phyloP scores from a whole-genome alignment of 495 filamentous ascomycete species.

The Diplogelasinospora grovesii region DNA sequence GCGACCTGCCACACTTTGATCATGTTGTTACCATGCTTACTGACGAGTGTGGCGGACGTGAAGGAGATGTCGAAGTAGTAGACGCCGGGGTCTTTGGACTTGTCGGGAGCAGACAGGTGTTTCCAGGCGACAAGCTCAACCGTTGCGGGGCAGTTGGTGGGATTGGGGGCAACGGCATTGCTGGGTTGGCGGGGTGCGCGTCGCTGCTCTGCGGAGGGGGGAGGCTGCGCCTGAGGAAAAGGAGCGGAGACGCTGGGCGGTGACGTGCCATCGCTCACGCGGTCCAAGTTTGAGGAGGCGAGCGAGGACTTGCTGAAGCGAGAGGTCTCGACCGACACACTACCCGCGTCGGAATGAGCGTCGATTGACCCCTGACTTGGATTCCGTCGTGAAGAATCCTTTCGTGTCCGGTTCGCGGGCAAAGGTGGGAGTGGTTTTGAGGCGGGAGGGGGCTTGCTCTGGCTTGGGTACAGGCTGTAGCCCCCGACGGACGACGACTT shows the following conservation, averaged over 20 bases:
- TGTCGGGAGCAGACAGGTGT: conserved; percentile 10
- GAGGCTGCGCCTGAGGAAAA: conserved; percentile 3
- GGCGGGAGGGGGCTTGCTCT: conserved; percentile 20
- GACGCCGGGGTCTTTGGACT: conserved; percentile 22
- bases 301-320: conserved; percentile 13
- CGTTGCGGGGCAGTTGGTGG: background rate
- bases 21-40: conserved; percentile 33
- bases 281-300: conserved; percentile 6
- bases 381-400: conserved; percentile 13
- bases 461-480: conserved; percentile 22
- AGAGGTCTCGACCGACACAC: conserved; percentile 13
- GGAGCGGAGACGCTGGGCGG: no score
- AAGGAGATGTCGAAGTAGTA: conserved; percentile 25
- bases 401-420: no score
- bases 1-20: conserved; percentile 30
- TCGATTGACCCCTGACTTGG: conserved; percentile 16
- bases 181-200: background rate
- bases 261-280: conserved; percentile 1
- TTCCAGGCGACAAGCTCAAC: conserved; percentile 21
- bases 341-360: background rate
- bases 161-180: background rate
- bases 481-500: conserved; percentile 7
- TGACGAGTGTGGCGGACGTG: conserved; percentile 2
- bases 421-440: conserved; percentile 2
- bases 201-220: background rate